Percentiles rank a stretch among this genome's conserved stretches.
These are phyloP conservation scores for Cytospora chrysosperma DNA, from an alignment of 2,329 filamentous ascomycete genomes.

Conservation along the genomic window DNA sequence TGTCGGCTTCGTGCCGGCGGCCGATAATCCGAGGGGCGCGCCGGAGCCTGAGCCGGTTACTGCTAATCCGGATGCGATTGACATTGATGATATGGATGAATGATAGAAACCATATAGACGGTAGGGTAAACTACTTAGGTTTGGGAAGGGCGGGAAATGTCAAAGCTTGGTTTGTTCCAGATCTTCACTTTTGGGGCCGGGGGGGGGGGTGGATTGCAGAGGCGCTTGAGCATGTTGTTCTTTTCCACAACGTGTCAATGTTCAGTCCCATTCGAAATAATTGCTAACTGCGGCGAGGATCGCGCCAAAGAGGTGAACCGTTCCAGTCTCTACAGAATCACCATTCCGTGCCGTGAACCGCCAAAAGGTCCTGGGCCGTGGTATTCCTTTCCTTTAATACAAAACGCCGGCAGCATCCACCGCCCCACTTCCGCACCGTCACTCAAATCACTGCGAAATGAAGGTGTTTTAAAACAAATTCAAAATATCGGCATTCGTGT, in stretches of 20 bases:
- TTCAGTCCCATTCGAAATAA: slow-evolving; percentile 17
- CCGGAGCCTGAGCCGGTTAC: slow-evolving; percentile 44
- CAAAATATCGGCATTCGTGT: neutral
- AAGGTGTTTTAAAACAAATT: neutral
- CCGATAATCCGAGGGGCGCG: slow-evolving; percentile 64
- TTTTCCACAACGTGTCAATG: slow-evolving; percentile 7
- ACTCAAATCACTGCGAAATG: neutral
- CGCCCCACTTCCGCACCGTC: neutral
- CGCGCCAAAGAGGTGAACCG: neutral
- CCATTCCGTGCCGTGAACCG: neutral
- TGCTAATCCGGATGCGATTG: slow-evolving; percentile 82
- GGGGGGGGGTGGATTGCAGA: neutral
- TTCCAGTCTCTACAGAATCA: neutral
- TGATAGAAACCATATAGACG: slow-evolving; percentile 32
- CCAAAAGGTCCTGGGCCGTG: neutral
- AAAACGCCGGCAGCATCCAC: neutral
- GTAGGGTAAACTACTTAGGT: neutral
- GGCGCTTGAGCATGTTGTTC: neutral
- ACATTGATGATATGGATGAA: slow-evolving; percentile 72
- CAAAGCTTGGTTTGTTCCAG: neutral
- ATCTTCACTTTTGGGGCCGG: too few relatives aligned
- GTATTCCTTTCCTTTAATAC: neutral
- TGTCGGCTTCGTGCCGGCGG: slow-evolving; percentile 87
- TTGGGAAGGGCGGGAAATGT: slow-evolving; percentile 1
- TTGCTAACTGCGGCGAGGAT: neutral